phyloP scores from a whole-genome alignment of 768 basidiomycete genomes.

The Podaxis carcinomalis region DNA sequence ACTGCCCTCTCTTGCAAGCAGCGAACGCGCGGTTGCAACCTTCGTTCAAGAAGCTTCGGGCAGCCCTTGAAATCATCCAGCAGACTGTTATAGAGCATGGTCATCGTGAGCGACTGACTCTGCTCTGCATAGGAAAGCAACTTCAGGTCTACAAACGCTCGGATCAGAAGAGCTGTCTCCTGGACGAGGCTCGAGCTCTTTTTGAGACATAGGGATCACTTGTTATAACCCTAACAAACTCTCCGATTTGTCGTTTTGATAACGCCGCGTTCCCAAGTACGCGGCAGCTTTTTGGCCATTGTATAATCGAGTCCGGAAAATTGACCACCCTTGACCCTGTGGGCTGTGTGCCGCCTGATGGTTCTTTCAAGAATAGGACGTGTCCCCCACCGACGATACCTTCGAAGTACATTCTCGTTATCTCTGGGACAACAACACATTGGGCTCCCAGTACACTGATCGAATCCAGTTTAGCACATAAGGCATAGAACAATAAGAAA shows the following conservation, averaged over 20 bases:
- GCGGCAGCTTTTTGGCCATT: too few relatives aligned
- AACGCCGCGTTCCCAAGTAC: background rate
- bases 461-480: too few relatives aligned
- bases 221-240: background rate
- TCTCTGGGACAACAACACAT: too few relatives aligned
- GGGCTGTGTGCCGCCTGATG: too few relatives aligned
- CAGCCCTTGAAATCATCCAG: conserved; percentile 39
- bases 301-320: too few relatives aligned
- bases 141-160: conserved; percentile 49
- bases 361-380: too few relatives aligned
- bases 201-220: background rate
- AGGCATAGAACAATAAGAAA: too few relatives aligned
- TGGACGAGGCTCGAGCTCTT: conserved; percentile 33
- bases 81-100: conserved; percentile 49
- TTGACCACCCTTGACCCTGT: too few relatives aligned
- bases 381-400: too few relatives aligned
- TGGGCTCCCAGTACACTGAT: too few relatives aligned
- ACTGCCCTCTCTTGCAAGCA: conserved; percentile 29
- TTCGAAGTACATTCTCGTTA: too few relatives aligned
- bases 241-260: background rate
- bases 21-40: conserved; percentile 28
- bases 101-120: conserved; percentile 43
- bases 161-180: conserved; percentile 36
- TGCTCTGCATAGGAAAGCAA: conserved; percentile 44
- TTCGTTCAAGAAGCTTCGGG: conserved; percentile 32